These are phyloP conservation scores for Coemansia sp. DNA, from an alignment of 192 early-diverging fungal genomes.

Conservation along the genomic window DNA sequence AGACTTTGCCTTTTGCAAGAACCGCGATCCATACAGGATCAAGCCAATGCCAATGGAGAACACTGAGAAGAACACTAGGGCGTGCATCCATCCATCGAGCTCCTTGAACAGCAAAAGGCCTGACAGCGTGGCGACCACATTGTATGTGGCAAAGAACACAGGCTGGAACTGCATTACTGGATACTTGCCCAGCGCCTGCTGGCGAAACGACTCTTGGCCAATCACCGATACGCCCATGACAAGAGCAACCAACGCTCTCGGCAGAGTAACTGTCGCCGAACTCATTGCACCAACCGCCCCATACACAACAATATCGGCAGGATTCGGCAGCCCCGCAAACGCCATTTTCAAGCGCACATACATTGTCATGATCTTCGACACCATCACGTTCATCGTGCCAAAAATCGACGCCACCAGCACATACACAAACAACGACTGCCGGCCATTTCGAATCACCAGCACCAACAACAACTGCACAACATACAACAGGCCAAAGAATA, in stretches of 20 bases:
- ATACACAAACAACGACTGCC: conserved; percentile 38
- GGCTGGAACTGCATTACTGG: conserved; percentile 54
- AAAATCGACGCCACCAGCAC: conserved; percentile 46
- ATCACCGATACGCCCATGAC: conserved; percentile 41
- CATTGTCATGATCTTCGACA: conserved; percentile 49
- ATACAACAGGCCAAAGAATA: conserved; percentile 21
- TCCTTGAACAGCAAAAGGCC: conserved; percentile 48
- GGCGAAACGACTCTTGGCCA: conserved; percentile 52
- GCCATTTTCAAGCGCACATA: conserved; percentile 36
- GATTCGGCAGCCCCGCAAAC: conserved; percentile 27
- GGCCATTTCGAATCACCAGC: conserved; percentile 20
- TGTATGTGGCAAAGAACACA: conserved; percentile 54
- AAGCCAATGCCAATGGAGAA: conserved; percentile 36
- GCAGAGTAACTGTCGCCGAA: conserved; percentile 17
- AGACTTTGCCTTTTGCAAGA: conserved; percentile 32
- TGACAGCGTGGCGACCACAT: conserved; percentile 45
- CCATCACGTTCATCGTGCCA: conserved; percentile 54
- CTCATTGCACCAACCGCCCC: conserved; percentile 20
- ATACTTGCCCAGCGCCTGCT: conserved; percentile 52
- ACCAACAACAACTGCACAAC: conserved; percentile 27
- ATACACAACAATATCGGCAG: conserved; percentile 42
- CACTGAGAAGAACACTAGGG: conserved; percentile 25
- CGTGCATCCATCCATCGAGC: conserved; percentile 39
- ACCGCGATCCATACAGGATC: conserved; percentile 44
- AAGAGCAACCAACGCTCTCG: conserved; percentile 23